These are phyloP conservation scores for Phytophthora fragariaefolia DNA, from an alignment of 352 stramenopile genomes.

Conservation along the genomic window DNA sequence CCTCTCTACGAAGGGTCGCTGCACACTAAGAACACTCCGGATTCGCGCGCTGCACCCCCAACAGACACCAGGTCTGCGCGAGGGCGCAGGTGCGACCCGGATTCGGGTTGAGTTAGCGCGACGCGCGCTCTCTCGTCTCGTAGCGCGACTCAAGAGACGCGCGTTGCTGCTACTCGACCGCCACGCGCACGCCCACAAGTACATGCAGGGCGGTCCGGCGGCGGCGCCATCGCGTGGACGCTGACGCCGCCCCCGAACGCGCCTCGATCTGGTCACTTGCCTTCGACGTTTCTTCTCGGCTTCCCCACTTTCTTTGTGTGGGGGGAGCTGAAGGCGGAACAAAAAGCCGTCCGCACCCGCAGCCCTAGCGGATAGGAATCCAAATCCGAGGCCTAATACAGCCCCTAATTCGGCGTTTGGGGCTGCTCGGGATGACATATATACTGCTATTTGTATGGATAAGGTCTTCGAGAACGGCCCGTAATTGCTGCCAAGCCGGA, in stretches of 20 bases:
- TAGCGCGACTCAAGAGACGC: conserved; percentile 7
- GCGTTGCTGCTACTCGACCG: background rate
- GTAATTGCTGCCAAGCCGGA: conserved; percentile 15
- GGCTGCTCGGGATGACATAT: background rate
- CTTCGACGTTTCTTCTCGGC: conserved; percentile 48
- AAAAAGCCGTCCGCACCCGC: conserved; percentile 14
- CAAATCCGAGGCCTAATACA: conserved; percentile 5
- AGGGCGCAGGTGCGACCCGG: conserved; percentile 4
- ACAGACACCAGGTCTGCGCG: conserved; percentile 13
- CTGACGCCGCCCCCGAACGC: background rate
- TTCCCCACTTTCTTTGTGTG: conserved; percentile 47
- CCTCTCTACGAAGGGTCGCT: conserved; percentile 21
- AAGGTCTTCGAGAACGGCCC: conserved; percentile 26
- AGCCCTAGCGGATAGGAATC: conserved; percentile 24
- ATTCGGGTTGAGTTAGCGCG: conserved; percentile 3
- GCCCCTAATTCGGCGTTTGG: conserved; percentile 3
- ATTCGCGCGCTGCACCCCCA: conserved; percentile 14
- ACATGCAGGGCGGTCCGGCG: background rate
- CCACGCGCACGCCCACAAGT: conserved; percentile 1
- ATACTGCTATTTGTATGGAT: conserved; percentile 10
- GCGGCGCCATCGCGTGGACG: background rate
- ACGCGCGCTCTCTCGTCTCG: conserved; percentile 3
- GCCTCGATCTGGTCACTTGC: conserved; percentile 36
- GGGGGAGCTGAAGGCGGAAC: conserved; percentile 37
- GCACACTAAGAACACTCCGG: conserved; percentile 11